These are phyloP conservation scores for Apiotrichum brassicae DNA, from an alignment of 1,284 basidiomycete genomes.

Conservation along the genomic window DNA sequence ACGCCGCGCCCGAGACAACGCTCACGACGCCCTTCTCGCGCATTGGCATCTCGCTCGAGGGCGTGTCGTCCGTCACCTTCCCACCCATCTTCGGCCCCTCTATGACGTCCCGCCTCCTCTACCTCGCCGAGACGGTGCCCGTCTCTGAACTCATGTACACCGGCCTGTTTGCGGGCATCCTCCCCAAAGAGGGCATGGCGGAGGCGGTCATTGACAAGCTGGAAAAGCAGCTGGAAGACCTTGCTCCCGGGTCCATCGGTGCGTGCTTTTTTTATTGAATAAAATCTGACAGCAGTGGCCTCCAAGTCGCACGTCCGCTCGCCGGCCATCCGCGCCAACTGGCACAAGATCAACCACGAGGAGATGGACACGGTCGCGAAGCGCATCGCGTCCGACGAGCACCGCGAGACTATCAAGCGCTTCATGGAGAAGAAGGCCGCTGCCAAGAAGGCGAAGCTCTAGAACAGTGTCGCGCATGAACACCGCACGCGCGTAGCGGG, in stretches of 20 bases:
- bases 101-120: constrained; percentile 14
- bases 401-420: constrained; percentile 7
- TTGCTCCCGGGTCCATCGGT: constrained; percentile 9
- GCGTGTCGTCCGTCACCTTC: constrained; percentile 12
- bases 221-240: constrained; percentile 8
- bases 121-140: constrained; percentile 15
- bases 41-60: constrained; percentile 18
- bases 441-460: constrained; percentile 7
- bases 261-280: not conserved
- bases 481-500: too few relatives aligned
- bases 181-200: constrained; percentile 4
- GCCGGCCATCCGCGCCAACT: not conserved
- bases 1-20: constrained; percentile 11
- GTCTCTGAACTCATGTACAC: constrained; percentile 7
- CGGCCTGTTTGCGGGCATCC: constrained; percentile 10
- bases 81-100: constrained; percentile 13
- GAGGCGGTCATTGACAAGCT: constrained; percentile 7
- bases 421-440: constrained; percentile 10
- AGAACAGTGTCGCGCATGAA: too few relatives aligned
- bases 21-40: constrained; percentile 20
- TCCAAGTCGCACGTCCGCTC: constrained; percentile 13
- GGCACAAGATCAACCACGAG: constrained; percentile 9
- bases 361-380: constrained; percentile 12
- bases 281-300: constrained; percentile 1
- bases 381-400: constrained; percentile 7